A percentile compares a stretch with the other conserved stretches of the same genome.
Conservation (phyloP, 2,329 filamentous ascomycete genomes). For the Chaetomium sp. region DNA sequence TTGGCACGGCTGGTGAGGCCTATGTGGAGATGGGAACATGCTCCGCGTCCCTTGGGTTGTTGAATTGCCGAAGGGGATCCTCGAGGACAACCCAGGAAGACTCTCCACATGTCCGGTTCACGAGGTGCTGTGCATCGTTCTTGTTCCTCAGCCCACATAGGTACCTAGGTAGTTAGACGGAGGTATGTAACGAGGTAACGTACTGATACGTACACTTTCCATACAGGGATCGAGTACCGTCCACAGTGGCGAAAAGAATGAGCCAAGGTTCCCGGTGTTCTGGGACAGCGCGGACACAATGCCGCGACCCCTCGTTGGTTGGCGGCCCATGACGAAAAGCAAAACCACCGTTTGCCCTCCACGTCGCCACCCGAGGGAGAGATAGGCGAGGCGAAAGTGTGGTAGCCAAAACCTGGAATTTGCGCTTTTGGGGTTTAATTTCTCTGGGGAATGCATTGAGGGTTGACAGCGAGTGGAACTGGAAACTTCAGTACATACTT, state of each 20-base stretch:
- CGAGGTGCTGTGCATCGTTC: background rate
- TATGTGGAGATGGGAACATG: too few relatives aligned
- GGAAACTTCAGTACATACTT: background rate
- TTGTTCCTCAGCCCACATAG: background rate
- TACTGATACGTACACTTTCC: background rate
- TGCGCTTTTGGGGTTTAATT: background rate
- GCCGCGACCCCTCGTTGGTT: background rate
- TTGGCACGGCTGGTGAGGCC: background rate
- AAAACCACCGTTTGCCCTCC: background rate
- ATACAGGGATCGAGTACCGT: background rate
- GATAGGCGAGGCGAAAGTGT: background rate
- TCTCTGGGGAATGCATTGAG: background rate
- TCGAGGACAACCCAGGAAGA: background rate
- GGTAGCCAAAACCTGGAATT: background rate
- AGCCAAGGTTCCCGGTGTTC: background rate
- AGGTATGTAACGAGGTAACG: background rate
- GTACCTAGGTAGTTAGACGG: background rate
- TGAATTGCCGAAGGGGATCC: background rate
- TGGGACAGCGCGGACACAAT: slow-evolving; percentile 8
- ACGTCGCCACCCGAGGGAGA: background rate
- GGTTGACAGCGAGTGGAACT: background rate
- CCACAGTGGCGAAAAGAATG: background rate
- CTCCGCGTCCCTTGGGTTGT: background rate
- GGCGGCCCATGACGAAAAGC: background rate
- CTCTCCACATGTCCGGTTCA: background rate